A percentile compares a stretch with the other conserved stretches of the same genome.
These are phyloP conservation scores for Chalciporus piperatoides DNA, from an alignment of 1,284 basidiomycete genomes.

Conservation along the genomic window DNA sequence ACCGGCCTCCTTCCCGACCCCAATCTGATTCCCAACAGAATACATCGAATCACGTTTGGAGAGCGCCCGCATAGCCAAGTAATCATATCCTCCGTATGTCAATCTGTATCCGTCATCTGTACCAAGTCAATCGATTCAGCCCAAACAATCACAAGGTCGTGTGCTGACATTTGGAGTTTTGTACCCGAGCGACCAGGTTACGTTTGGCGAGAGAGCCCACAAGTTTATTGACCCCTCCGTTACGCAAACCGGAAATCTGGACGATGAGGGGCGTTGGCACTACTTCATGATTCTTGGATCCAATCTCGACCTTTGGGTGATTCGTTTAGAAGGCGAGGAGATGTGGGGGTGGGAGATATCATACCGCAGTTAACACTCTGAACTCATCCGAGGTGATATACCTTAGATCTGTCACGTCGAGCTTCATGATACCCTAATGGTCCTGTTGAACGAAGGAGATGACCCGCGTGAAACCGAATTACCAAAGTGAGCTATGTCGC, in stretches of 20 bases:
- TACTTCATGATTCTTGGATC: constrained; percentile 96
- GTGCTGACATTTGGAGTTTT: constrained; percentile 83
- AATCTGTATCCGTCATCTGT: constrained; percentile 95
- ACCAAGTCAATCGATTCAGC: constrained; percentile 7
- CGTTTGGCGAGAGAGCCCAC: constrained; percentile 89
- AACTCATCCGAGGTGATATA: constrained; percentile 94
- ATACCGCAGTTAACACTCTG: constrained; percentile 87
- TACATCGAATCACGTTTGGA: constrained; percentile 84
- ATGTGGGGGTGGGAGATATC: constrained; percentile 21
- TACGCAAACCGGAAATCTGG: constrained; percentile 87
- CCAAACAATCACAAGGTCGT: constrained; percentile 2
- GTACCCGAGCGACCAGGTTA: constrained; percentile 85
- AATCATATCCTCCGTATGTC: constrained; percentile 98
- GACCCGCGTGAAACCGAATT: constrained; percentile 4
- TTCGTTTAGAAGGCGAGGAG: not conserved
- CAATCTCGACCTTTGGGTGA: constrained; percentile 81
- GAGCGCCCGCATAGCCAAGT: constrained; percentile 89
- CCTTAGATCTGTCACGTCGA: constrained; percentile 92
- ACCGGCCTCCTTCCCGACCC: constrained; percentile 97
- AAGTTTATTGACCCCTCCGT: constrained; percentile 92
- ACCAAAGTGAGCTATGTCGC: constrained; percentile 4
- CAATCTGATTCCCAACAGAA: constrained; percentile 95
- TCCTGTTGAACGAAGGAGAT: not conserved
- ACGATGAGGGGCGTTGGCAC: constrained; percentile 88
- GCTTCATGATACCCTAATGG: constrained; percentile 62